These are phyloP conservation scores for Synchytrium microbalum DNA, from an alignment of 371 early-diverging fungal genomes.

Conservation along the genomic window DNA sequence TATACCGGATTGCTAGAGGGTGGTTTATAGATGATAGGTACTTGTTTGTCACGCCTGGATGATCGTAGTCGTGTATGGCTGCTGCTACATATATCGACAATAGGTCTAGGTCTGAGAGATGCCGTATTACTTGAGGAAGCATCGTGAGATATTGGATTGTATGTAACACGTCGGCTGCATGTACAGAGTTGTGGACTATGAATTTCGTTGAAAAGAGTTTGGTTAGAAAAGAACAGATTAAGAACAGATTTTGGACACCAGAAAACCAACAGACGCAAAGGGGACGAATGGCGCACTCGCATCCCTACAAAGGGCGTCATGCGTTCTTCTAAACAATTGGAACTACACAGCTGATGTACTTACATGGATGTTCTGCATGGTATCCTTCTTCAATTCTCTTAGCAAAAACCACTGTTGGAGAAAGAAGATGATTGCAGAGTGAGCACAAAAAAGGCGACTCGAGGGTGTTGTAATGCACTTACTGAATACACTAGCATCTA, in stretches of 20 bases:
- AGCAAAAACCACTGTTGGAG: not conserved
- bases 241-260: too few relatives aligned
- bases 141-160: slow-evolving; percentile 34
- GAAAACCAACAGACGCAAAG: too few relatives aligned
- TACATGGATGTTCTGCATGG: slow-evolving; percentile 32
- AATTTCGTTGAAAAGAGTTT: slow-evolving; percentile 6
- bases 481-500: slow-evolving; percentile 34
- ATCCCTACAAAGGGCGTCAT: too few relatives aligned
- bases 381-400: slow-evolving; percentile 34
- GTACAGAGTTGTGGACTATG: slow-evolving; percentile 42
- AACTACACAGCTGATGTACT: slow-evolving; percentile 13
- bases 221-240: too few relatives aligned
- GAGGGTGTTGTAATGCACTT: slow-evolving; percentile 30
- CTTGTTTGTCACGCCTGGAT: slow-evolving; percentile 46
- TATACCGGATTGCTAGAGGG: slow-evolving; percentile 82
- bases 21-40: slow-evolving; percentile 57
- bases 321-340: slow-evolving; percentile 1
- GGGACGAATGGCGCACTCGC: too few relatives aligned
- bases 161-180: slow-evolving; percentile 49
- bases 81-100: slow-evolving; percentile 41
- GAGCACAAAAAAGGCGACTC: too few relatives aligned
- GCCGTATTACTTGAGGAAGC: slow-evolving; percentile 16
- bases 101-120: slow-evolving; percentile 36
- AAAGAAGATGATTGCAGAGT: too few relatives aligned
- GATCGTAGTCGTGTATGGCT: slow-evolving; percentile 43